Evolutionary conservation across 306 rosid species (phyloP).

Genomic region (Vigna unguiculata): DNA sequence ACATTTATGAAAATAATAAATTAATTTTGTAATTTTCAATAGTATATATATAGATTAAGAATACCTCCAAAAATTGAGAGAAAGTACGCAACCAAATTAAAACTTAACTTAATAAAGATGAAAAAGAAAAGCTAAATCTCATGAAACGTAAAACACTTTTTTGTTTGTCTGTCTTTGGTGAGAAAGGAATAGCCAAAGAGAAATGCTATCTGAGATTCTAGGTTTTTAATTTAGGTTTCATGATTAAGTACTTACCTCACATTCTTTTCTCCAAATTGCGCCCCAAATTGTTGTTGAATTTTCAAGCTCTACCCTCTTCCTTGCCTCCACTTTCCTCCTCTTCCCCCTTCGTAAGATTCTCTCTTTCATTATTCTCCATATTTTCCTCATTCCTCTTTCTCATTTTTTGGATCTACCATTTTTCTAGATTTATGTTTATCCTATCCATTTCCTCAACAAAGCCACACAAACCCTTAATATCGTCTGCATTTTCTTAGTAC

Average conservation of each 20-base stretch:
- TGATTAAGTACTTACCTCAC: slow-evolving; percentile 16
- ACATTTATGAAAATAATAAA: no score
- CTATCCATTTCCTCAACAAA: not conserved
- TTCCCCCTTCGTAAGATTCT: slow-evolving; percentile 35
- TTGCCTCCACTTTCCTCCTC: not conserved
- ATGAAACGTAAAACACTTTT: not conserved
- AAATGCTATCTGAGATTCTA: not conserved
- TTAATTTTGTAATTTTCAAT: no score
- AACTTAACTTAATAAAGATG: no score
- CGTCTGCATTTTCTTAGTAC: slow-evolving; percentile 8
- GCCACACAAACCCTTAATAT: not conserved
- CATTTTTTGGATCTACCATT: slow-evolving; percentile 21
- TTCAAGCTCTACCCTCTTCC: slow-evolving; percentile 35
- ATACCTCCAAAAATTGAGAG: no score
- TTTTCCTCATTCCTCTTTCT: slow-evolving; percentile 22
- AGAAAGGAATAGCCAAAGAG: not conserved
- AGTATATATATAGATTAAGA: no score
- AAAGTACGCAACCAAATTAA: no score
- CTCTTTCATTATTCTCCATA: not conserved
- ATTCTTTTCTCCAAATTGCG: slow-evolving; percentile 18
- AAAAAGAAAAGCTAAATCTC: not conserved
- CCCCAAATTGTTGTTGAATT: slow-evolving; percentile 35
- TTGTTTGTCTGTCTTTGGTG: not conserved
- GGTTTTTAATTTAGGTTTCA: slow-evolving; percentile 23
- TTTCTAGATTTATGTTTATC: not conserved